A percentile compares a stretch with the other conserved stretches of the same genome.
Conservation (phyloP, 1,139 yeast species). For the Suhomyces wounanorum region DNA sequence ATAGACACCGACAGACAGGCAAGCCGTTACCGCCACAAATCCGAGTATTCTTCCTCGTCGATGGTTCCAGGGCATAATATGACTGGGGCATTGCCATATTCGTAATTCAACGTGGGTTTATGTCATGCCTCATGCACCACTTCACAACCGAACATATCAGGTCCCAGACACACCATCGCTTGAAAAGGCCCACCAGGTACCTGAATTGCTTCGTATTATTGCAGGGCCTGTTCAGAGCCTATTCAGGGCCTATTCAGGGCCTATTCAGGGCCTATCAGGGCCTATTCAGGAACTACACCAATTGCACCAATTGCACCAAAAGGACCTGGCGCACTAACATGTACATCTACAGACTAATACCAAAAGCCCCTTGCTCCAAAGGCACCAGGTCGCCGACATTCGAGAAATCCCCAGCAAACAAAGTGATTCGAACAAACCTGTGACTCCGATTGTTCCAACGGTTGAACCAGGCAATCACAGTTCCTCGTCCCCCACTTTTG, state of each 20-base stretch:
- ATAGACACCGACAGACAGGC: not conserved
- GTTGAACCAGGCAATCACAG: not conserved
- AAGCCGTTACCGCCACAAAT: not conserved
- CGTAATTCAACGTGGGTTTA: not conserved
- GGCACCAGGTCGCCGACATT: no score
- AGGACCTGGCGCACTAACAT: no score
- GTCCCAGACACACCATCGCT: not conserved
- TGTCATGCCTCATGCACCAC: not conserved
- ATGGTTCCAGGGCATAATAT: not conserved
- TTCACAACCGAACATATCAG: not conserved
- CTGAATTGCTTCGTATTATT: no score
- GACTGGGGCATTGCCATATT: not conserved
- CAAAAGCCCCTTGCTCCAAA: no score
- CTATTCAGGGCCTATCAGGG: no score
- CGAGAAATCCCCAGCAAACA: no score
- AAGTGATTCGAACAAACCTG: not conserved
- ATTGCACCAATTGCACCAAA: no score
- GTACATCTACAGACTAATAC: no score
- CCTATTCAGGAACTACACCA: no score
- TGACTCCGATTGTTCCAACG: not conserved
- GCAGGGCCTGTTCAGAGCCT: no score
- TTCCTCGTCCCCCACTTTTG: not conserved
- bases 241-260: no score
- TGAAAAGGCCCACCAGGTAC: no score
- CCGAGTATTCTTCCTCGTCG: not conserved